Conservation (phyloP, 1,284 basidiomycete species). For the Ceratobasidium theobromae region DNA sequence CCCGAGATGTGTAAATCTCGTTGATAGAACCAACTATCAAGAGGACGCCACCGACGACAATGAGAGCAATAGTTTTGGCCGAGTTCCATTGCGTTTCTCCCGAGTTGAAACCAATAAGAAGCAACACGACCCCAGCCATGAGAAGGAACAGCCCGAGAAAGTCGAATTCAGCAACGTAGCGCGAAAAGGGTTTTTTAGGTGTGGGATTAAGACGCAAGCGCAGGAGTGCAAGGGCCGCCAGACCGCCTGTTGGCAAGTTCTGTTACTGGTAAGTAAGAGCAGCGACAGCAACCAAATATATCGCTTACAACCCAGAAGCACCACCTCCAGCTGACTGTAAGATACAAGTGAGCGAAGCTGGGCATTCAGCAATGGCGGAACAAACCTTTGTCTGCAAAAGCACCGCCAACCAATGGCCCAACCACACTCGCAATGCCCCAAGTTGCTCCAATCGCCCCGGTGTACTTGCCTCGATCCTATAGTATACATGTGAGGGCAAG, state of each 20-base stretch:
- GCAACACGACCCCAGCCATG: constrained; percentile 67
- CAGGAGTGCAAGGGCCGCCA: constrained; percentile 73
- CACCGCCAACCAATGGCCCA: constrained; percentile 56
- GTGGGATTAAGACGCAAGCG: constrained; percentile 67
- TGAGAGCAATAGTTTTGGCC: constrained; percentile 32
- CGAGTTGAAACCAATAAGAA: constrained; percentile 82
- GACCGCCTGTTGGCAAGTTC: constrained; percentile 68
- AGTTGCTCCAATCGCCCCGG: constrained; percentile 70
- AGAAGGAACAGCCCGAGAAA: constrained; percentile 72
- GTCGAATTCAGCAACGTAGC: constrained; percentile 72
- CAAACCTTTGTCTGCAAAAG: constrained; percentile 45
- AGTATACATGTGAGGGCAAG: constrained; percentile 32
- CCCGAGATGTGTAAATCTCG: constrained; percentile 40
- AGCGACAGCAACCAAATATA: background rate
- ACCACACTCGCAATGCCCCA: constrained; percentile 77
- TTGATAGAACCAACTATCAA: constrained; percentile 33
- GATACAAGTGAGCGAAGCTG: background rate
- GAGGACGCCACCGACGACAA: constrained; percentile 31
- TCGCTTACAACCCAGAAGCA: constrained; percentile 38
- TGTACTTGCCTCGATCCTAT: constrained; percentile 69
- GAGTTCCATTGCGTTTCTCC: constrained; percentile 52
- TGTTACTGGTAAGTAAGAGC: constrained; percentile 39
- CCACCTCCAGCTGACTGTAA: constrained; percentile 40
- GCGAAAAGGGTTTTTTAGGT: constrained; percentile 53
- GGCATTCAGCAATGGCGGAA: background rate